These are phyloP conservation scores for Primulina tabacum DNA, from an alignment of 257 asterid species.

Conservation along the genomic window DNA sequence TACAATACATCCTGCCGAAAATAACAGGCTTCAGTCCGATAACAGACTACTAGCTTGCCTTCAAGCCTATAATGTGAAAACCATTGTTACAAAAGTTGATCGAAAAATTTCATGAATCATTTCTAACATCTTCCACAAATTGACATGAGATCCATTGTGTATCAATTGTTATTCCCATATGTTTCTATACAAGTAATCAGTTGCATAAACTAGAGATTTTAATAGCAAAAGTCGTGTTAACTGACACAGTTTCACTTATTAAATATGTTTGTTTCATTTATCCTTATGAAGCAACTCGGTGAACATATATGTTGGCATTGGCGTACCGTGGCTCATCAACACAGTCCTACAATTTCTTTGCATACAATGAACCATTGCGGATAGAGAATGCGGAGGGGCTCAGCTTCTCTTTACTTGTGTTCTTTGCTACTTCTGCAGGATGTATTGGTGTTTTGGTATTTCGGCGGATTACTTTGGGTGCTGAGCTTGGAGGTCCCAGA, in stretches of 20 bases:
- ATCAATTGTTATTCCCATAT: too few relatives aligned
- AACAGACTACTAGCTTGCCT: not conserved
- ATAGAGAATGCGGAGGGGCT: constrained; percentile 73
- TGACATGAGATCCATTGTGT: not conserved
- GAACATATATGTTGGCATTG: constrained; percentile 85
- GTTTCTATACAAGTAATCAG: not conserved
- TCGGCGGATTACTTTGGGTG: constrained; percentile 68
- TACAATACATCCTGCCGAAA: not conserved
- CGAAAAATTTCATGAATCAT: too few relatives aligned
- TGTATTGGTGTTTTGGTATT: constrained; percentile 77
- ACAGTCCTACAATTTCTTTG: constrained; percentile 75
- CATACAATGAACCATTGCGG: constrained; percentile 63
- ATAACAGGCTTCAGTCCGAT: not conserved
- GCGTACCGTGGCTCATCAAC: constrained; percentile 87
- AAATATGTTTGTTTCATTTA: not conserved
- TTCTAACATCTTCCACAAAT: not conserved
- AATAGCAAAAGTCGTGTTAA: not conserved
- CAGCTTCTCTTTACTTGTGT: constrained; percentile 76
- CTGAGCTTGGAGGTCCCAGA: constrained; percentile 90
- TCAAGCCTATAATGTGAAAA: not conserved
- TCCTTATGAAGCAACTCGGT: constrained; percentile 72
- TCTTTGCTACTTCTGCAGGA: constrained; percentile 78
- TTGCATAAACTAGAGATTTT: not conserved
- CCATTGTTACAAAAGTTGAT: not conserved
- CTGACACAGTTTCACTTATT: not conserved